These are phyloP conservation scores for Hordeum marinum DNA, from an alignment of 176 grass and related monocot species.

Conservation along the genomic window DNA sequence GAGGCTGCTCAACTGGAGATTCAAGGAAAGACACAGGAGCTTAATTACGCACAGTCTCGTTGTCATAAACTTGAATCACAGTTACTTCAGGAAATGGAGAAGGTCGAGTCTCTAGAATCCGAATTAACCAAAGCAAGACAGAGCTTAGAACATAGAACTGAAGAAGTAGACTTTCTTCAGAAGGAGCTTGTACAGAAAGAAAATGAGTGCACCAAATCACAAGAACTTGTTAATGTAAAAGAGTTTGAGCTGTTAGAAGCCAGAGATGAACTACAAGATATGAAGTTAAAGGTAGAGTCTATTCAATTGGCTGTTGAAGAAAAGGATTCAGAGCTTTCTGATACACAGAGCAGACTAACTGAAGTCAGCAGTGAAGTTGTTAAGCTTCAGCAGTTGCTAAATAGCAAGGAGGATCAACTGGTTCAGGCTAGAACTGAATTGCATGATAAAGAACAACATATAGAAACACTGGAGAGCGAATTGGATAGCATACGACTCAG, in stretches of 20 bases:
- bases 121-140: slow-evolving; percentile 61
- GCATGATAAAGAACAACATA: slow-evolving; percentile 44
- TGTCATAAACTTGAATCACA: slow-evolving; percentile 56
- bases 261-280: slow-evolving; percentile 64
- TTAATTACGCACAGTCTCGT: slow-evolving; percentile 29
- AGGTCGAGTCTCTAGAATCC: slow-evolving; percentile 46
- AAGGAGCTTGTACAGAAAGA: slow-evolving; percentile 57
- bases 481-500: slow-evolving; percentile 35
- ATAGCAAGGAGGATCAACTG: slow-evolving; percentile 52
- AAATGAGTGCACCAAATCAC: slow-evolving; percentile 41
- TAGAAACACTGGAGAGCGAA: slow-evolving; percentile 41
- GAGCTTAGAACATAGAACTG: slow-evolving; percentile 57
- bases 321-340: slow-evolving; percentile 65
- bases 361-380: slow-evolving; percentile 42
- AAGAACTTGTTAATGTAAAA: slow-evolving; percentile 55
- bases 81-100: slow-evolving; percentile 46
- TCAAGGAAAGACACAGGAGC: slow-evolving; percentile 45
- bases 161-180: slow-evolving; percentile 55
- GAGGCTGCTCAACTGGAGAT: slow-evolving; percentile 57
- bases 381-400: slow-evolving; percentile 43
- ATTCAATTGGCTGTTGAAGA: slow-evolving; percentile 44
- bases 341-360: slow-evolving; percentile 40
- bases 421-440: slow-evolving; percentile 44
- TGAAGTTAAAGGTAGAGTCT: slow-evolving; percentile 65
- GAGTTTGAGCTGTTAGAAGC: slow-evolving; percentile 73